These are phyloP conservation scores for Suillus fuscotomentosus DNA, from an alignment of 768 basidiomycete genomes.

Conservation along the genomic window DNA sequence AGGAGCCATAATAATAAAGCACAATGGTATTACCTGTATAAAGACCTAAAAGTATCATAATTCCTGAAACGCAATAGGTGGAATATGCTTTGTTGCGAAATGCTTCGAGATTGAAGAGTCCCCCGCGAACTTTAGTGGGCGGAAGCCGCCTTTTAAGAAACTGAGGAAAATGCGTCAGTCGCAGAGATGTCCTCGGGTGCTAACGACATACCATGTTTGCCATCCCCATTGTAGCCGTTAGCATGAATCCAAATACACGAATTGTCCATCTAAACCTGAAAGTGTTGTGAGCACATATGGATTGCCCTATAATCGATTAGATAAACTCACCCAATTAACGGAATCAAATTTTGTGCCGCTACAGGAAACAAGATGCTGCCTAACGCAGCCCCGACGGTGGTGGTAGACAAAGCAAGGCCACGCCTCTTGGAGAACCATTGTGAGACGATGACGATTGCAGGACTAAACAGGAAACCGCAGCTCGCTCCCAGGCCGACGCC, in stretches of 20 bases:
- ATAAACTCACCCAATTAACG: slow-evolving; percentile 58
- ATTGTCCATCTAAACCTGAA: slow-evolving; percentile 75
- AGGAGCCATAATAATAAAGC: slow-evolving; percentile 4
- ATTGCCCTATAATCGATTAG: not conserved
- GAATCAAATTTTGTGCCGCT: slow-evolving; percentile 51
- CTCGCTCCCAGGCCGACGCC: slow-evolving; percentile 65
- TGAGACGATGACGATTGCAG: slow-evolving; percentile 54
- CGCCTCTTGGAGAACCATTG: slow-evolving; percentile 70
- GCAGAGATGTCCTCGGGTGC: slow-evolving; percentile 4
- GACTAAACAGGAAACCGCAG: slow-evolving; percentile 61
- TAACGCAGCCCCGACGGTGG: slow-evolving; percentile 62
- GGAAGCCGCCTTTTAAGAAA: slow-evolving; percentile 48
- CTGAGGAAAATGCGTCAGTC: slow-evolving; percentile 4
- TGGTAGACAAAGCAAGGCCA: slow-evolving; percentile 57
- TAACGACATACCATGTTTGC: slow-evolving; percentile 49
- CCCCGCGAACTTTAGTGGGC: slow-evolving; percentile 50
- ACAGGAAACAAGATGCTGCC: slow-evolving; percentile 74
- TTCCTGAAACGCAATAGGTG: slow-evolving; percentile 55
- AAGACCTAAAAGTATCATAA: slow-evolving; percentile 62
- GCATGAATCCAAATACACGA: slow-evolving; percentile 64
- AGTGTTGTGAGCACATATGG: not conserved
- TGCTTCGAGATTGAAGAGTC: slow-evolving; percentile 53
- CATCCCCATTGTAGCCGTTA: slow-evolving; percentile 48
- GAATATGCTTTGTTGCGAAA: slow-evolving; percentile 50
- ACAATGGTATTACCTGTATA: slow-evolving; percentile 51